Percentiles rank a stretch among this genome's conserved stretches.
These are phyloP conservation scores for Pichia sp. DNA, from an alignment of 1,139 yeast species.

Conservation along the genomic window DNA sequence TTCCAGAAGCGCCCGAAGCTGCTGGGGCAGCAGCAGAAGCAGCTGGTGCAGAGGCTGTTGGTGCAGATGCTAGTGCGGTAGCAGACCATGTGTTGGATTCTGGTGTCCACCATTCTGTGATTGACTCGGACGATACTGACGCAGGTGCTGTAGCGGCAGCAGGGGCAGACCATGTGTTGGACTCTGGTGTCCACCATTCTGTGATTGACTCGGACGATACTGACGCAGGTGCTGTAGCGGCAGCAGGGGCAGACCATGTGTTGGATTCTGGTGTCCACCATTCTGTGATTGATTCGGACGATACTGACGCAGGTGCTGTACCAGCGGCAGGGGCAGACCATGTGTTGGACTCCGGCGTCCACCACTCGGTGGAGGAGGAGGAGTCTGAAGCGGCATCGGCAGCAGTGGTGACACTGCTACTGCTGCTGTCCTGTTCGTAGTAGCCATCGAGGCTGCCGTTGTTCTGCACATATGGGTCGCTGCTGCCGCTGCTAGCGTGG, in stretches of 20 bases:
- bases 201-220: constrained; percentile 5
- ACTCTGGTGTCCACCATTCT: constrained; percentile 11
- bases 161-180: not conserved
- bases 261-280: constrained; percentile 11
- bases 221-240: constrained; percentile 5
- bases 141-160: constrained; percentile 1
- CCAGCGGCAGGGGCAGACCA: not conserved
- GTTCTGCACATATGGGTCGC: constrained; percentile 4
- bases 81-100: not conserved
- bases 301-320: not conserved
- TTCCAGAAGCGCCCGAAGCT: not conserved
- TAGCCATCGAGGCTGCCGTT: constrained; percentile 17
- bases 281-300: constrained; percentile 5
- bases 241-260: not conserved
- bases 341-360: not conserved
- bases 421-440: constrained; percentile 1
- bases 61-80: not conserved
- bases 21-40: not conserved
- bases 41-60: constrained; percentile 3
- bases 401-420: not conserved
- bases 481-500: not conserved
- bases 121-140: not conserved
- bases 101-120: constrained; percentile 14
- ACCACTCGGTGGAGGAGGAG: constrained; percentile 3
- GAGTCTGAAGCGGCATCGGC: not conserved